Conservation (phyloP, 345 rosid species). For the Boechera divaricarpa region DNA sequence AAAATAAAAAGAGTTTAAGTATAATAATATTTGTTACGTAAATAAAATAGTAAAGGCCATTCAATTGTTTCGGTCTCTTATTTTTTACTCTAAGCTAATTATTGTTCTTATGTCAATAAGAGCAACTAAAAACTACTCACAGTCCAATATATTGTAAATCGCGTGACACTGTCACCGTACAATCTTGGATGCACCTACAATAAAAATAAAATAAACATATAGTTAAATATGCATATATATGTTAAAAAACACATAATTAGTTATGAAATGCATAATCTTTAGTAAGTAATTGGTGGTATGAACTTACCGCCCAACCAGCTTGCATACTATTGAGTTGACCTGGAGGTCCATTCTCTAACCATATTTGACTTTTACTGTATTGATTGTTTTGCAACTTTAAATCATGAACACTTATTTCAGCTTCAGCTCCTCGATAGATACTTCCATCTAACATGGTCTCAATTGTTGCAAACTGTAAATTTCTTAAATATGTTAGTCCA, state of each 20-base stretch:
- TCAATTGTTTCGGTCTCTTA: not conserved
- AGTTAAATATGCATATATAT: not conserved
- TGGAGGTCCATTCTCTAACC: conserved; percentile 37
- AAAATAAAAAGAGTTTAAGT: not conserved
- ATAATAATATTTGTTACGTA: not conserved
- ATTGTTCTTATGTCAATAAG: not conserved
- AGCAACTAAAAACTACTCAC: conserved; percentile 12
- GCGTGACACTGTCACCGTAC: conserved; percentile 35
- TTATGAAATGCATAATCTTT: not conserved
- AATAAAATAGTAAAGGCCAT: not conserved
- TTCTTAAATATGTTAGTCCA: not conserved
- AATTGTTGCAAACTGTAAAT: conserved; percentile 37
- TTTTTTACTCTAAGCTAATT: not conserved
- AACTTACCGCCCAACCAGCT: conserved; percentile 41
- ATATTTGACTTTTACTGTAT: conserved; percentile 34
- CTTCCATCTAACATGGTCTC: conserved; percentile 28
- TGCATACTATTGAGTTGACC: conserved; percentile 38
- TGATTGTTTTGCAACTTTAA: conserved; percentile 10
- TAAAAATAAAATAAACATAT: not conserved
- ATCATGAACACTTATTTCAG: conserved; percentile 27
- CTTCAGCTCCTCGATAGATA: conserved; percentile 33
- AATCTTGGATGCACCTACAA: conserved; percentile 37
- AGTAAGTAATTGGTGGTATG: not conserved
- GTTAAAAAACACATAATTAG: not conserved
- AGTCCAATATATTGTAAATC: conserved; percentile 37